These are phyloP conservation scores for Fragosphaeria purpurea DNA, from an alignment of 2,329 filamentous ascomycete species.

Conservation along the genomic window DNA sequence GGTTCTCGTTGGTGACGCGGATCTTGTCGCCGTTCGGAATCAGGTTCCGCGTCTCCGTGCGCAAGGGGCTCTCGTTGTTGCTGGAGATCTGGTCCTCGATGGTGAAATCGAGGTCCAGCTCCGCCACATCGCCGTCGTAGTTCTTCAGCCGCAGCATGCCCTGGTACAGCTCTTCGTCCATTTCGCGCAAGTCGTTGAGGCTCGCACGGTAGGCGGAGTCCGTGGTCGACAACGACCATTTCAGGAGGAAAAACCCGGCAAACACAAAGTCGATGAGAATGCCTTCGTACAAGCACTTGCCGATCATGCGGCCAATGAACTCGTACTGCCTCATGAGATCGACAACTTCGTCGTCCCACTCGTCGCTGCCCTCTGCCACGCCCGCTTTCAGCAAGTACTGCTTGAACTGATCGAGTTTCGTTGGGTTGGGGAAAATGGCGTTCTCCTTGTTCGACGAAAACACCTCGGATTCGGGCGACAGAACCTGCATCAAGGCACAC, in stretches of 20 bases:
- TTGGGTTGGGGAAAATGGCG: conserved; percentile 79
- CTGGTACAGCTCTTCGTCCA: conserved; percentile 84
- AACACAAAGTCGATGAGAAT: conserved; percentile 91
- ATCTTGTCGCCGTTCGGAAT: conserved; percentile 66
- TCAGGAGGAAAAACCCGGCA: conserved; percentile 89
- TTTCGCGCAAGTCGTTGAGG: conserved; percentile 84
- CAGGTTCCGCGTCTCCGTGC: conserved; percentile 64
- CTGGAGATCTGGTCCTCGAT: conserved; percentile 59
- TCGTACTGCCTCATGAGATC: conserved; percentile 68
- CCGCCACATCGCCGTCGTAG: conserved; percentile 68
- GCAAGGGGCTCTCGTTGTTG: conserved; percentile 32
- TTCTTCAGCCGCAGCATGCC: conserved; percentile 78
- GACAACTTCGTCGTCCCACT: conserved; percentile 47
- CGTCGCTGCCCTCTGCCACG: conserved; percentile 39
- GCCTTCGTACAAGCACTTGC: conserved; percentile 95
- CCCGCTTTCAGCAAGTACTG: conserved; percentile 45
- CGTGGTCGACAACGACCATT: conserved; percentile 69
- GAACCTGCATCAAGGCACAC: conserved; percentile 77
- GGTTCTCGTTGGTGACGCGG: conserved; percentile 81
- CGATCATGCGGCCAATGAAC: conserved; percentile 84
- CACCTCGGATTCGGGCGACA: conserved; percentile 49
- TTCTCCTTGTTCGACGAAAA: conserved; percentile 82
- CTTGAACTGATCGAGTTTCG: conserved; percentile 58
- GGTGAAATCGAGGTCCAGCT: conserved; percentile 80
- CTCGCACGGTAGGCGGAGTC: conserved; percentile 70